phyloP scores from a whole-genome alignment of 1,139 yeast species.

The Debaryomyces psychrophilus region DNA sequence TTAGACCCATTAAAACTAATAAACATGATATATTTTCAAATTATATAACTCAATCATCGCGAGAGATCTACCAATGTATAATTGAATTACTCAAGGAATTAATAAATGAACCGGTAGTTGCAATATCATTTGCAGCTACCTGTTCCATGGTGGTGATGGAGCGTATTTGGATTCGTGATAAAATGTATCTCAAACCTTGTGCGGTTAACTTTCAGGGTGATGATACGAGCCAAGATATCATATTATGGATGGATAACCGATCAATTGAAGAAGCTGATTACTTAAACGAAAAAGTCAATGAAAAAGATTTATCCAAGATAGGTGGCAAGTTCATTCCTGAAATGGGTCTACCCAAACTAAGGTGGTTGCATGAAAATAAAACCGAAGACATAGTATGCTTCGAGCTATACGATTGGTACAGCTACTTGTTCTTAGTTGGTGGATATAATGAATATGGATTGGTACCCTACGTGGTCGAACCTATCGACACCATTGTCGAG shows the following conservation, averaged over 20 bases:
- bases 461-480: slow-evolving; percentile 15
- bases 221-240: slow-evolving; percentile 38
- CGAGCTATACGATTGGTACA: slow-evolving; percentile 57
- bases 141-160: slow-evolving; percentile 54
- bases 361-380: slow-evolving; percentile 35
- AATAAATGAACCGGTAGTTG: slow-evolving; percentile 18
- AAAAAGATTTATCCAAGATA: slow-evolving; percentile 23
- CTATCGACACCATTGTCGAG: not conserved
- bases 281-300: slow-evolving; percentile 30
- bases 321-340: slow-evolving; percentile 58
- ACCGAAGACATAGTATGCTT: slow-evolving; percentile 38
- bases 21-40: slow-evolving; percentile 18
- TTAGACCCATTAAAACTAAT: slow-evolving; percentile 24
- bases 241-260: slow-evolving; percentile 65
- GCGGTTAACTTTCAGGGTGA: slow-evolving; percentile 21
- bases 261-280: slow-evolving; percentile 34
- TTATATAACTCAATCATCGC: slow-evolving; percentile 46
- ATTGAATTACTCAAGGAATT: slow-evolving; percentile 13
- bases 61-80: slow-evolving; percentile 33
- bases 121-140: slow-evolving; percentile 48
- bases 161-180: slow-evolving; percentile 14
- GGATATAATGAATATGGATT: slow-evolving; percentile 16
- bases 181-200: slow-evolving; percentile 29
- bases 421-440: slow-evolving; percentile 38
- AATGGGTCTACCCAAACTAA: slow-evolving; percentile 58